Conservation (phyloP, 129 eudicot genomes). For the Lactuca sativa region DNA sequence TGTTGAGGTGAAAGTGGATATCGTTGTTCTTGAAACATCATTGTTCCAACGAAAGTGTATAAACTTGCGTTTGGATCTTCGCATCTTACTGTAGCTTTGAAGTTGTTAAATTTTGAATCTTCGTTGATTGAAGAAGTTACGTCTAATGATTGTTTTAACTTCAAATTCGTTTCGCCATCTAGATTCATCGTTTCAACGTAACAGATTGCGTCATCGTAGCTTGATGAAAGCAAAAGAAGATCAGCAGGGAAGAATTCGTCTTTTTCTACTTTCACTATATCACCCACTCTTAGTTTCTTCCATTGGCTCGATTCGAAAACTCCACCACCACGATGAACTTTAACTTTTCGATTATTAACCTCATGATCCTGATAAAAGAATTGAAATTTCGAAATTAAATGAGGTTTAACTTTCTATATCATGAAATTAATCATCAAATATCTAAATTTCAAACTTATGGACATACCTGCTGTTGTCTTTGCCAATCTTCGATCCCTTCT, state of each 20-base stretch:
- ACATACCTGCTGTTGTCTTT: constrained; percentile 47
- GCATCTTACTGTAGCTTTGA: constrained; percentile 50
- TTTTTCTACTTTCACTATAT: constrained; percentile 62
- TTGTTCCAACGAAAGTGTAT: constrained; percentile 58
- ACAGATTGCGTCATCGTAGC: constrained; percentile 63
- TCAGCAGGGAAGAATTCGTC: constrained; percentile 69
- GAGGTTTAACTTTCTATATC: not conserved
- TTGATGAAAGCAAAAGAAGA: constrained; percentile 56
- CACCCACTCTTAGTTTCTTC: constrained; percentile 61
- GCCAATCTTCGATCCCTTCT: constrained; percentile 62
- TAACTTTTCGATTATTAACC: constrained; percentile 52
- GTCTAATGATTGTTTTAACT: constrained; percentile 55
- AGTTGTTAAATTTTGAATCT: constrained; percentile 37
- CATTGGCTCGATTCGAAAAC: constrained; percentile 45
- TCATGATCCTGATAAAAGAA: constrained; percentile 46
- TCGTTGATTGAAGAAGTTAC: constrained; percentile 41
- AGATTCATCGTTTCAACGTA: constrained; percentile 65
- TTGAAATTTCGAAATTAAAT: constrained; percentile 14
- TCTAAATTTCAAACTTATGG: not conserved
- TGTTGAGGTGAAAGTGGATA: constrained; percentile 60
- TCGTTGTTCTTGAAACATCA: constrained; percentile 40
- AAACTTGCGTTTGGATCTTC: constrained; percentile 69
- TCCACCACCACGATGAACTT: constrained; percentile 45
- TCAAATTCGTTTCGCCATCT: constrained; percentile 66
- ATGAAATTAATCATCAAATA: not conserved